Evolutionary conservation across 202 grass and related monocot species (phyloP).

Genomic region (Carex sylvatica): DNA sequence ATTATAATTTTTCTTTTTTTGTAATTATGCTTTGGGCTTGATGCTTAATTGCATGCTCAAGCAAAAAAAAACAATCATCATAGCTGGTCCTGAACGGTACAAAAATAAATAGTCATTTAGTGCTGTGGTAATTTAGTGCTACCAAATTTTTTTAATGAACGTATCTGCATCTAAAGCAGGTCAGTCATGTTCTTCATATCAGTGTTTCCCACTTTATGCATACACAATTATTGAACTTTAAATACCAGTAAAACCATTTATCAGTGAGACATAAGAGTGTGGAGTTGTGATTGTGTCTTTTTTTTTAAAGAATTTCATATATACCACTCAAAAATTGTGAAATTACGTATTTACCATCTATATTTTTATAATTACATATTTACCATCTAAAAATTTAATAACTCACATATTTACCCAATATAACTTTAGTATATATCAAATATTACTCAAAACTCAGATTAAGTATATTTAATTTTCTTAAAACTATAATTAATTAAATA

Average conservation of each 20-base stretch:
- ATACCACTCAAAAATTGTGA: too few relatives aligned
- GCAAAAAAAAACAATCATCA: neutral
- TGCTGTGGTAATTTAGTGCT: neutral
- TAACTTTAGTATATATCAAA: too few relatives aligned
- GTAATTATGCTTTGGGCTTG: neutral
- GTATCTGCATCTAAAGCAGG: neutral
- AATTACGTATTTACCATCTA: too few relatives aligned
- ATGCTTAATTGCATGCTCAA: neutral
- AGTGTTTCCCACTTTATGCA: neutral
- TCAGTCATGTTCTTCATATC: neutral
- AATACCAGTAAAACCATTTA: constrained; percentile 13
- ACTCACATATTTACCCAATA: too few relatives aligned
- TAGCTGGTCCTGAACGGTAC: neutral
- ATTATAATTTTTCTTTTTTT: too few relatives aligned
- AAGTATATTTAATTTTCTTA: too few relatives aligned
- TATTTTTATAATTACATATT: too few relatives aligned
- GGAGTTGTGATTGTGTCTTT: neutral
- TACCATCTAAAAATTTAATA: too few relatives aligned
- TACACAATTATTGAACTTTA: neutral
- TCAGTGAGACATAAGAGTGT: neutral
- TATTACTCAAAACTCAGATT: too few relatives aligned
- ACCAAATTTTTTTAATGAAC: neutral
- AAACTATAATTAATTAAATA: too few relatives aligned
- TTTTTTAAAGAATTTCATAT: too few relatives aligned
- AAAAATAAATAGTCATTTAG: neutral